Base-by-base conservation (phyloP, 2,329 filamentous ascomycete species). In the Stemphylium beticola region DNA sequence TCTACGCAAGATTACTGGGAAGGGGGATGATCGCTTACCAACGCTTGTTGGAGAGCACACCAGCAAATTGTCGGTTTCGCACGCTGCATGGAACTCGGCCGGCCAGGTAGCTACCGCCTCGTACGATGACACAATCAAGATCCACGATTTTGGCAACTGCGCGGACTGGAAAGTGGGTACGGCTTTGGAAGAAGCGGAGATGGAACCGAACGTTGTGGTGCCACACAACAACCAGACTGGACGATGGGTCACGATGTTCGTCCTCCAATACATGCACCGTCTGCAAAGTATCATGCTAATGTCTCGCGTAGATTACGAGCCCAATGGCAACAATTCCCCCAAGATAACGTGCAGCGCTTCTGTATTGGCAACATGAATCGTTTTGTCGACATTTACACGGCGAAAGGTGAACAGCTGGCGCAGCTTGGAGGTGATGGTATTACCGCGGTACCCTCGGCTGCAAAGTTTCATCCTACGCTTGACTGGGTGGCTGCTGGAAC, bases 331-430 rank as follows among this genome's bases (percentile, higher is more conserved):
- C 81, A 85, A 29, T 83, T 85, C 40, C 93, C 95, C 0, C 78
- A 83, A 31, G 91, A 95, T 54, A 87, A 88, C 7, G 86, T 96
- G 4, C 88, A 96, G 60, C 92, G 93, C 57, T 92, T 99, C 66
- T 90, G 87, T 20, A 93, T 99, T 53, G 95, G 91, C 1, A 99
- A 98, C 65, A 98, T 98, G 95, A 96, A 96, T 71, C 86, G 95
- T 1, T 98, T 97, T 66, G 91, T 98, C 1, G 95, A 99, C 69
- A 84, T 99, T 1, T 99, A 90, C 73, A 89, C 89, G 0, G 83
- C 87, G 0, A 85, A 89, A 43, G 95, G 95, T 0, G 88, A 92
- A 67, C 93, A 98, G 73, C 78, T 99, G 4, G 93, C 91, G 0
- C 93, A 98, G 74, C 76, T 96, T 0, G 92, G 88, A 1, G 92